Conservation (phyloP, 257 asterid genomes). For the Forsythia suspensa region DNA sequence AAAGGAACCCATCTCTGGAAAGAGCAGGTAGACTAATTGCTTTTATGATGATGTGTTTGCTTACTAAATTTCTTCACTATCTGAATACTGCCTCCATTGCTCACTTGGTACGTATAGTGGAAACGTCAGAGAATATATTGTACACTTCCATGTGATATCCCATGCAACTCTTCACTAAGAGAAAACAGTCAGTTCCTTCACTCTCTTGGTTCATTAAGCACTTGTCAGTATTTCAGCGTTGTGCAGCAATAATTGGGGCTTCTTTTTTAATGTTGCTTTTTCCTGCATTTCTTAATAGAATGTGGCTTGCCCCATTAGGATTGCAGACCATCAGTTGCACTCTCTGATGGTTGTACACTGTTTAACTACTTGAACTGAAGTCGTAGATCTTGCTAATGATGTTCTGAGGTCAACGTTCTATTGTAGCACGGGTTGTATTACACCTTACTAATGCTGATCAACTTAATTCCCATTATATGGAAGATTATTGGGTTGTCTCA, state of each 20-base stretch:
- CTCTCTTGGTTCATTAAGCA: not conserved
- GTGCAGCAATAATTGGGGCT: too few species aligned
- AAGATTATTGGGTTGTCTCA: not conserved
- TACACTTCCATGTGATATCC: not conserved
- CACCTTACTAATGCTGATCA: not conserved
- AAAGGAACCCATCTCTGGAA: slow-evolving; percentile 65
- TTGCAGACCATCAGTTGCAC: too few species aligned
- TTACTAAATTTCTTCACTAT: not conserved
- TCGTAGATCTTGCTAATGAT: too few species aligned
- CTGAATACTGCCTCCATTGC: not conserved
- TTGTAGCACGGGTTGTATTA: too few species aligned
- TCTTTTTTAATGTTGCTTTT: too few species aligned
- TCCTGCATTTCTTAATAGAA: too few species aligned
- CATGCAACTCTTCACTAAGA: not conserved
- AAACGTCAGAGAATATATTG: not conserved
- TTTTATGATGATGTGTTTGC: not conserved
- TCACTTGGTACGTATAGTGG: not conserved
- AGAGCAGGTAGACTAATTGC: slow-evolving; percentile 52
- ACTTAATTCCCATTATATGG: not conserved
- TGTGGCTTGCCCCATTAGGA: too few species aligned
- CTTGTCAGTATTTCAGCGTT: not conserved
- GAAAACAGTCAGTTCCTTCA: not conserved
- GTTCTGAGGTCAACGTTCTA: too few species aligned
- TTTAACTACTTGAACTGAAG: too few species aligned
- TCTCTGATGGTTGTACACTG: too few species aligned